Evolutionary conservation across 805 yeast genomes (phyloP), one percentile per base, ranked within the genome.

Genomic region (Yamadazyma sp.): DNA sequence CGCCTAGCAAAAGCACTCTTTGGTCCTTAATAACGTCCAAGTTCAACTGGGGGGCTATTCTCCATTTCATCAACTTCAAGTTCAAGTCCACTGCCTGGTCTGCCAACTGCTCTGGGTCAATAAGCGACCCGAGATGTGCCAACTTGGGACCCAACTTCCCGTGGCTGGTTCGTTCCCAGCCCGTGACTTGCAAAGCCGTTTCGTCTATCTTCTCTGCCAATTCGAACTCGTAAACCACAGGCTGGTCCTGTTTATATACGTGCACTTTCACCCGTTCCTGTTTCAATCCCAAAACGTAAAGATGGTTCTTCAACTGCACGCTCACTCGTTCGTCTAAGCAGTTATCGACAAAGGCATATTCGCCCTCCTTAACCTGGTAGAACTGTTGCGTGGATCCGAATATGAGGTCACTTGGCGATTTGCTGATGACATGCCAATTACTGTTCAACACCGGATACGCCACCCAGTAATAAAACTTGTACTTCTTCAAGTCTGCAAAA

Each of bases 21-120:
- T 82, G 74, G 12, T 60, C 42, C 46, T 77, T 75, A 15, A 93
- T 67, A 2, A 62, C 54, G 5, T 85, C 90, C 32, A 93, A 66
- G 52, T 93, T 76, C 3, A 93, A 55, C 6, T 78, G 73, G 0
- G 99, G 98, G 0, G 86, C 88, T 12, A 93, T 77, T 48, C 99
- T 73, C 99, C 99, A 93, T 55, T 89, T 88, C 99, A 93, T 93
- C 30, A 93, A 67, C 62, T 87, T 86, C 41, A 93, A 67, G 54
- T 93, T 93, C 40, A 93, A 71, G 57, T 90, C 96, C 5, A 89
- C 90, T 0, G 97, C 91, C 59, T 95, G 98, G 42, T 83, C 85
- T 0, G 96, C 91, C 15, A 93, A 66, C 46, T 84, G 81, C 9
- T 70, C 46, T 0, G 99, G 99, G 55, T 91, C 81, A 24, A 91